Percentiles rank a stretch among this genome's conserved stretches.
Conservation (phyloP, 495 filamentous ascomycete genomes). For the Podospora appendiculata region DNA sequence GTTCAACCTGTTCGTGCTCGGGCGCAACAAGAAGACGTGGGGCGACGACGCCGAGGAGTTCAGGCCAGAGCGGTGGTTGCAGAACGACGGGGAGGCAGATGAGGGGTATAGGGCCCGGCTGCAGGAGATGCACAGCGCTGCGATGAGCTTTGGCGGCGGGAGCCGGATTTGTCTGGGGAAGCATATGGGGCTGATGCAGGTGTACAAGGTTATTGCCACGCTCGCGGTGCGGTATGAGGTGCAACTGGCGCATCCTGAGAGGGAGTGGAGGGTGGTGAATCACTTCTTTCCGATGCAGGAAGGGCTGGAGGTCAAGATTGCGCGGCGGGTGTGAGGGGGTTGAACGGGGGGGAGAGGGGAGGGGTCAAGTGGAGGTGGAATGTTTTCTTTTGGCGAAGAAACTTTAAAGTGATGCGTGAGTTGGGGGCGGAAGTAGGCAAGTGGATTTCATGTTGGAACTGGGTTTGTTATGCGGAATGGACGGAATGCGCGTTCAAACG, state of each 20-base stretch:
- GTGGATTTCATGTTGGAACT: too few relatives aligned
- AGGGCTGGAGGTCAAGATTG: constrained; percentile 6
- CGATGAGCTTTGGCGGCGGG: constrained; percentile 34
- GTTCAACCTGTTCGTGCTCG: constrained; percentile 33
- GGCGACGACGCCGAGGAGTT: constrained; percentile 43
- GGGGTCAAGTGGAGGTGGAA: not conserved
- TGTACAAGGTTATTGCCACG: constrained; percentile 37
- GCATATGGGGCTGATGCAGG: constrained; percentile 31
- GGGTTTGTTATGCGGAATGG: too few relatives aligned
- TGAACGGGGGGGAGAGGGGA: constrained; percentile 1
- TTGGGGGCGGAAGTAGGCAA: too few relatives aligned
- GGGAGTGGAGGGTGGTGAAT: constrained; percentile 29
- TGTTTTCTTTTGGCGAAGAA: too few relatives aligned
- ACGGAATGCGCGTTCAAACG: too few relatives aligned
- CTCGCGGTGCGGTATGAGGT: constrained; percentile 25
- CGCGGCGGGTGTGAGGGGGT: not conserved
- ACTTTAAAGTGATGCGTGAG: too few relatives aligned
- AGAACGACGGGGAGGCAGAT: constrained; percentile 6
- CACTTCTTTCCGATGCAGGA: constrained; percentile 32
- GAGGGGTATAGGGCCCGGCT: constrained; percentile 17
- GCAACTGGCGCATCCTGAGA: constrained; percentile 20
- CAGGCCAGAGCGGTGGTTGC: constrained; percentile 47
- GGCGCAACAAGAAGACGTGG: constrained; percentile 30
- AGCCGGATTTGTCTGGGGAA: constrained; percentile 33
- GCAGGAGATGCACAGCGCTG: constrained; percentile 19